A percentile compares a stretch with the other conserved stretches of the same genome.
These are phyloP conservation scores for Scheffersomyces amazonensis DNA, from an alignment of 805 yeast species.

Conservation along the genomic window DNA sequence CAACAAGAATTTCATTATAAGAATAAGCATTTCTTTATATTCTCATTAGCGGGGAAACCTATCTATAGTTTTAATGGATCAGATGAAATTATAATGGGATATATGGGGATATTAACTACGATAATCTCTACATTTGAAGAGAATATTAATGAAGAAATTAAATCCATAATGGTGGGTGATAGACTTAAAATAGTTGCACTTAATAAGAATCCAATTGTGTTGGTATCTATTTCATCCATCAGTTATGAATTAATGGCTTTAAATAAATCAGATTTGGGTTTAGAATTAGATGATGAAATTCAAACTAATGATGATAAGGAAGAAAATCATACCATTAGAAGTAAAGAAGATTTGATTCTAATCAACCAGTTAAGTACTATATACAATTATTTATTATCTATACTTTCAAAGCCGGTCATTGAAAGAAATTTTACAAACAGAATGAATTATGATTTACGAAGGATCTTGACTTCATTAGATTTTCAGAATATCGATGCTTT, in stretches of 20 bases:
- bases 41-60: conserved; percentile 87
- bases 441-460: conserved; percentile 79
- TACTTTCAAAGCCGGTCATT: conserved; percentile 78
- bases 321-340: background rate
- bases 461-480: conserved; percentile 72
- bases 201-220: conserved; percentile 64
- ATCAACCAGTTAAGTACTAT: conserved; percentile 63
- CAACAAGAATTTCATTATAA: conserved; percentile 22
- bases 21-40: conserved; percentile 70
- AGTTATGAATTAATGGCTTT: conserved; percentile 44
- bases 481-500: conserved; percentile 66
- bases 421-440: conserved; percentile 64
- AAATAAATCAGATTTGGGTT: conserved; percentile 12
- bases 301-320: conserved; percentile 15
- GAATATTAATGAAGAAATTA: conserved; percentile 35
- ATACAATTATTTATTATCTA: conserved; percentile 76
- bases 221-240: conserved; percentile 64
- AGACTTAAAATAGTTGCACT: conserved; percentile 54
- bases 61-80: conserved; percentile 75
- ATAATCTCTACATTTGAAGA: conserved; percentile 67
- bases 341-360: conserved; percentile 14
- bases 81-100: conserved; percentile 63
- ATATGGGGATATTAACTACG: conserved; percentile 80
- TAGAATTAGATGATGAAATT: background rate
- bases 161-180: conserved; percentile 50